phyloP scores from a whole-genome alignment of 2,329 filamentous ascomycete genomes.

The Calonectria montana region DNA sequence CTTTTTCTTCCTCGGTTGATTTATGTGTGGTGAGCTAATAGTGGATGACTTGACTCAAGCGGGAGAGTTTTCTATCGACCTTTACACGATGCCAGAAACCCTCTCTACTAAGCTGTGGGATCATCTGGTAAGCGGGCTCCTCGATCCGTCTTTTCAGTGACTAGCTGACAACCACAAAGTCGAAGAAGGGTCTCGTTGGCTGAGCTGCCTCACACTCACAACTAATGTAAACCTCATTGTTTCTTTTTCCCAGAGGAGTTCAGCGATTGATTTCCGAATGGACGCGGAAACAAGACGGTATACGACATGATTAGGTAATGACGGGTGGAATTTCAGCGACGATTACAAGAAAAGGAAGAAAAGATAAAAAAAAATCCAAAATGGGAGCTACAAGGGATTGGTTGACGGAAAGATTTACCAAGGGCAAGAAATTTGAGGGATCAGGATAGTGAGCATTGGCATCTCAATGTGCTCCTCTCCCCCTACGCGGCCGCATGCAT shows the following conservation, averaged over 20 bases:
- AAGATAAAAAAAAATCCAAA: slow-evolving; percentile 7
- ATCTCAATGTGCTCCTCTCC: background rate
- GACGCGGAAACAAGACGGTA: slow-evolving; percentile 34
- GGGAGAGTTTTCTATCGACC: slow-evolving; percentile 97
- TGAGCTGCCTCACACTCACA: slow-evolving; percentile 34
- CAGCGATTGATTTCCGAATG: slow-evolving; percentile 34
- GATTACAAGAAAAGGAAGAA: slow-evolving; percentile 2
- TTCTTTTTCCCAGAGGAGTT: slow-evolving; percentile 28
- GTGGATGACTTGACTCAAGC: slow-evolving; percentile 62
- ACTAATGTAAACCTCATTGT: slow-evolving; percentile 36
- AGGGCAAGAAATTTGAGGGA: background rate
- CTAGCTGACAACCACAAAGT: slow-evolving; percentile 32
- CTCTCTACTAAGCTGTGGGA: slow-evolving; percentile 97
- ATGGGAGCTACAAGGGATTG: background rate
- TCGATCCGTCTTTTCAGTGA: background rate
- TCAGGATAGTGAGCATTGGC: background rate
- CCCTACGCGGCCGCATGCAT: slow-evolving; percentile 16
- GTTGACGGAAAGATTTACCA: slow-evolving; percentile 6
- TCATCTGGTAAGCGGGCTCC: slow-evolving; percentile 66
- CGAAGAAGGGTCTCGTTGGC: slow-evolving; percentile 55
- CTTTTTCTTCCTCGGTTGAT: slow-evolving; percentile 45
- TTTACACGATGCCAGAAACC: slow-evolving; percentile 93
- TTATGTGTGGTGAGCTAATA: slow-evolving; percentile 48
- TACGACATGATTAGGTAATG: slow-evolving; percentile 41
- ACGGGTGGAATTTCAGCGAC: slow-evolving; percentile 11